Evolutionary conservation across 2,329 filamentous ascomycete species (phyloP).

Genomic region (Aurifilum marmelostoma): DNA sequence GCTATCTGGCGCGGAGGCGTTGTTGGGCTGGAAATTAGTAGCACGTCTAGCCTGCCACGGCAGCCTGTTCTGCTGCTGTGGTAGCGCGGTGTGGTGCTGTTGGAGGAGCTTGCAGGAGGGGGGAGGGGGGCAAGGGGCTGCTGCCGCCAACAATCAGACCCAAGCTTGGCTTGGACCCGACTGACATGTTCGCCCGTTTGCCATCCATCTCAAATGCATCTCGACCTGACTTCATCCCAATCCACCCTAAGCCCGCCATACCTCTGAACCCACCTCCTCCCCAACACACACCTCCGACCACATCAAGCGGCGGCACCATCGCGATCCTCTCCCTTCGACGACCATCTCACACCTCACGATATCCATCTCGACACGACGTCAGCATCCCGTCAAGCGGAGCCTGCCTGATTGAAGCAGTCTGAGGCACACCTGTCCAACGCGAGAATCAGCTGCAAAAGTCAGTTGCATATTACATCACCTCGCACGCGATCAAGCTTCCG

Average conservation of each 20-base stretch:
- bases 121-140: slow-evolving; percentile 13
- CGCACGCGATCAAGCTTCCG: slow-evolving; percentile 27
- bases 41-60: slow-evolving; percentile 21
- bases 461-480: slow-evolving; percentile 30
- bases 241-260: slow-evolving; percentile 26
- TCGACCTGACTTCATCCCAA: slow-evolving; percentile 29
- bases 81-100: background rate
- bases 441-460: slow-evolving; percentile 30
- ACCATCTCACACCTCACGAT: slow-evolving; percentile 10
- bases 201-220: slow-evolving; percentile 20
- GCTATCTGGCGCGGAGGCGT: slow-evolving; percentile 4
- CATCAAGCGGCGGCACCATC: slow-evolving; percentile 20
- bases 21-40: slow-evolving; percentile 9
- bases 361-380: slow-evolving; percentile 13
- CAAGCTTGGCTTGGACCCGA: slow-evolving; percentile 5
- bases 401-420: slow-evolving; percentile 24
- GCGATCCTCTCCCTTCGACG: slow-evolving; percentile 11
- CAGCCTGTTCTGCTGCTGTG: slow-evolving; percentile 8
- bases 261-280: slow-evolving; percentile 17
- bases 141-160: slow-evolving; percentile 18
- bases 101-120: slow-evolving; percentile 16
- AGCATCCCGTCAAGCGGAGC: slow-evolving; percentile 1
- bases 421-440: slow-evolving; percentile 24
- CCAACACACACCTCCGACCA: slow-evolving; percentile 19
- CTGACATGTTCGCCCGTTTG: background rate